A percentile compares a stretch with the other conserved stretches of the same genome.
phyloP scores from a whole-genome alignment of 129 eudicot species.

The Silybum marianum region DNA sequence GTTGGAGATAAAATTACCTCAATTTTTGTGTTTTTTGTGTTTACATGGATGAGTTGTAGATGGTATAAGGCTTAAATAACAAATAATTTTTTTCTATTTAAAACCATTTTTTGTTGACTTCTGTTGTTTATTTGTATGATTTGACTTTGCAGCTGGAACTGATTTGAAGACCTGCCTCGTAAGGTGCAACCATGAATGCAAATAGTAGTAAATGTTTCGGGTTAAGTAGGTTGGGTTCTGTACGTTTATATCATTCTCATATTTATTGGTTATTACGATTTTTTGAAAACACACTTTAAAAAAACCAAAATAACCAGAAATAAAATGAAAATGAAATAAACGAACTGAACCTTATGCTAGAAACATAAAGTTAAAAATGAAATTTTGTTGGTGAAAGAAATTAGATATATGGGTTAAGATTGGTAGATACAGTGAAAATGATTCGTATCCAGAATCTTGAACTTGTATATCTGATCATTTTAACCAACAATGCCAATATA shows the following conservation, averaged over 20 bases:
- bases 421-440: neutral
- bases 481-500: neutral
- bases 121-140: neutral
- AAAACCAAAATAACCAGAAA: neutral
- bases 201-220: constrained; percentile 1
- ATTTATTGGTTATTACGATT: neutral
- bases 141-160: constrained; percentile 15
- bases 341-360: neutral
- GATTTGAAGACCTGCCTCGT: constrained; percentile 43
- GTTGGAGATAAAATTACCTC: too few species aligned
- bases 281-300: too few species aligned
- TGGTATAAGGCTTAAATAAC: neutral
- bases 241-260: neutral
- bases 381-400: neutral
- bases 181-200: constrained; percentile 30
- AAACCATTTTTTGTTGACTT: neutral
- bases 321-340: neutral
- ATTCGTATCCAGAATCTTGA: neutral
- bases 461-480: neutral
- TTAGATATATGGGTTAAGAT: neutral
- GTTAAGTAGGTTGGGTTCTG: neutral
- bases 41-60: too few species aligned
- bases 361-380: neutral
- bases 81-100: neutral
- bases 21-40: too few species aligned